Base-by-base conservation (phyloP, 345 rosid genomes). In the Mangifera indica region DNA sequence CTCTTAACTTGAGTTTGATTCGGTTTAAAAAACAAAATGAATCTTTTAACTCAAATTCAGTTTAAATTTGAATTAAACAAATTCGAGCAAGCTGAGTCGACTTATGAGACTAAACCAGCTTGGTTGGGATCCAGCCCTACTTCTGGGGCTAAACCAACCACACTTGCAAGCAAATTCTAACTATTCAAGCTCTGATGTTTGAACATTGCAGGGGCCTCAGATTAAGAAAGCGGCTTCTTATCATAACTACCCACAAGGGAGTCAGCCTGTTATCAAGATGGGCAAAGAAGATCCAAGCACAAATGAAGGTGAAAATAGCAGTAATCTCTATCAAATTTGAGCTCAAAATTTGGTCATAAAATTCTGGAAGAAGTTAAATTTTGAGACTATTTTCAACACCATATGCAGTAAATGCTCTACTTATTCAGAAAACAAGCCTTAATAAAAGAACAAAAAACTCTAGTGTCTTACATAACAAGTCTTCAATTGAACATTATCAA, bases 401-500 rank as follows among this genome's bases (percentile, higher is more conserved):
- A 66, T 29, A 13, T 44, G 40, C 8, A 60, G 17, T 60, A 60
- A 60, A 32, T 60, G 14, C 29, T 40, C n/a, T n/a, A 13, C 7
- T 22, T 45, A 21, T 64, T 7, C 58, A 42, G 18, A 26, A 4
- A 18, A 10, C 24, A 18, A 20, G 60, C 29, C 21, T 34, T 34
- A 34, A n/a, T 29, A 18, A 26, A 67, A 67, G n/a, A 2, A 32
- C 26, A 17, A 5, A 40, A 18, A 21, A 68, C 9, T 7, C 22
- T 12, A 74, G 3, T 29, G 3, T 29, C 32, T 29, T 29, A 29
- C 32, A 54, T 73, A 59, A 76, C 96, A 93, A 61, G 77, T 79
- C 46, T 80, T 75, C 70, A 90, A 58, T 54, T 55, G 3, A 32
- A 90, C 79, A 51, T 78, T 73, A n/a, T 91, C 95, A 49, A 91